phyloP scores from a whole-genome alignment of 2,329 filamentous ascomycete genomes.

The Paecilomyces variotii region DNA sequence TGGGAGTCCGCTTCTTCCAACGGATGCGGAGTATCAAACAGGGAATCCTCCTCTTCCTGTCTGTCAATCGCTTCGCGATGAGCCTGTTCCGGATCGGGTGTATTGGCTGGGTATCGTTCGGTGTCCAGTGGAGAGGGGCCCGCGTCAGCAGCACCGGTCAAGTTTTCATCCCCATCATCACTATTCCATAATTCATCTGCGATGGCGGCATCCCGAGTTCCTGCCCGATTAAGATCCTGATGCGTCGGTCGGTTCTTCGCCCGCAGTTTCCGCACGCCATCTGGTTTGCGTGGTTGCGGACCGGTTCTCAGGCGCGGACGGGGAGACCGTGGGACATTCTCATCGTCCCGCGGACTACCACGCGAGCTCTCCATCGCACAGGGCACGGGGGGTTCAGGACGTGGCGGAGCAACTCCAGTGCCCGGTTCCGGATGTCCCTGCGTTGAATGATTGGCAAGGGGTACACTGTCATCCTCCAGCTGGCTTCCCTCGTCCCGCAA shows the following conservation, averaged over 20 bases:
- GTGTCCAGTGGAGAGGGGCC: constrained; percentile 5
- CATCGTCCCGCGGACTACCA: constrained; percentile 3
- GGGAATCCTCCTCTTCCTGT: constrained; percentile 7
- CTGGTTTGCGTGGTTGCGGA: constrained; percentile 7
- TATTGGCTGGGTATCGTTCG: constrained; percentile 7
- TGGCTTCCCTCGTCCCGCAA: constrained; percentile 6
- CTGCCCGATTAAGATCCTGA: constrained; percentile 8
- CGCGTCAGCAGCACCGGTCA: constrained; percentile 2
- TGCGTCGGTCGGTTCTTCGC: constrained; percentile 5
- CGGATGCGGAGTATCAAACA: constrained; percentile 8
- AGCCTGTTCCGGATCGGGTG: constrained; percentile 8
- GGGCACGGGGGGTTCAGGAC: neutral
- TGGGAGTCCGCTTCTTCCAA: constrained; percentile 4
- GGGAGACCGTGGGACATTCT: constrained; percentile 5
- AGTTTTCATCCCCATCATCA: constrained; percentile 4
- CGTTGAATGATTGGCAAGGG: constrained; percentile 2
- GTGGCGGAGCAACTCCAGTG: too few relatives aligned
- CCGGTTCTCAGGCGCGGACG: constrained; percentile 4
- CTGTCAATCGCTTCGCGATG: constrained; percentile 8
- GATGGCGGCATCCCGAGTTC: constrained; percentile 9
- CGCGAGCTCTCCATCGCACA: constrained; percentile 4
- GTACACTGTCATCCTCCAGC: constrained; percentile 5
- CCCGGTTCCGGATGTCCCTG: constrained; percentile 4
- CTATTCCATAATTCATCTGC: constrained; percentile 8
- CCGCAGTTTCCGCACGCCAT: constrained; percentile 6